These are phyloP conservation scores for Posidonia oceanica DNA, from an alignment of 116 monocot species.

Conservation along the genomic window DNA sequence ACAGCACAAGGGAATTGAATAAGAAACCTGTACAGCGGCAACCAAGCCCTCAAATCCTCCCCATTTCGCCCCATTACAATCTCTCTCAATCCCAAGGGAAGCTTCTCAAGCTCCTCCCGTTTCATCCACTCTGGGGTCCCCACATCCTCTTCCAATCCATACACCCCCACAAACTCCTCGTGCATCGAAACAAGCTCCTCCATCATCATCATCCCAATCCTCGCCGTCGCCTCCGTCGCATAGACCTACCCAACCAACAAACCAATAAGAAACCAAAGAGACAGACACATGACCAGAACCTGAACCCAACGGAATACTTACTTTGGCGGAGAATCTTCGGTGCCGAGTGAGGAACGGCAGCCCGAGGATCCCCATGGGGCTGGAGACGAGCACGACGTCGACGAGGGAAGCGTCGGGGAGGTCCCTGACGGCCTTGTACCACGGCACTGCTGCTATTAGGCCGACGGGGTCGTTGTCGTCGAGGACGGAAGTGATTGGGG, in stretches of 20 bases:
- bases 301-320: constrained; percentile 11
- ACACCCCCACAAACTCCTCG: constrained; percentile 46
- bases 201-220: constrained; percentile 77
- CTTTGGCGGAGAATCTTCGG: constrained; percentile 51
- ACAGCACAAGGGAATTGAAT: background rate
- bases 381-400: constrained; percentile 66
- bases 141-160: constrained; percentile 32
- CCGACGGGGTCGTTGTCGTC: background rate
- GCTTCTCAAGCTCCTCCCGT: constrained; percentile 45
- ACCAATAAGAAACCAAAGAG: background rate
- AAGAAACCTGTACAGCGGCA: constrained; percentile 69
- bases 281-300: background rate
- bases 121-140: constrained; percentile 63
- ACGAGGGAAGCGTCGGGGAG: constrained; percentile 47
- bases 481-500: constrained; percentile 22
- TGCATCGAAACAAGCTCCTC: constrained; percentile 71
- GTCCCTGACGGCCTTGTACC: constrained; percentile 48
- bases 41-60: constrained; percentile 48
- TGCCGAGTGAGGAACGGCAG: constrained; percentile 66
- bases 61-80: constrained; percentile 37
- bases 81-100: constrained; percentile 19
- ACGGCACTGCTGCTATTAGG: constrained; percentile 42
- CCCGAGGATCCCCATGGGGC: constrained; percentile 67
- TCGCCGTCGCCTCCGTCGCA: constrained; percentile 57
- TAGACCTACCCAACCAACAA: constrained; percentile 38